Evolutionary conservation across 2,329 filamentous ascomycete genomes (phyloP).

Genomic region (Fusarium sp.): DNA sequence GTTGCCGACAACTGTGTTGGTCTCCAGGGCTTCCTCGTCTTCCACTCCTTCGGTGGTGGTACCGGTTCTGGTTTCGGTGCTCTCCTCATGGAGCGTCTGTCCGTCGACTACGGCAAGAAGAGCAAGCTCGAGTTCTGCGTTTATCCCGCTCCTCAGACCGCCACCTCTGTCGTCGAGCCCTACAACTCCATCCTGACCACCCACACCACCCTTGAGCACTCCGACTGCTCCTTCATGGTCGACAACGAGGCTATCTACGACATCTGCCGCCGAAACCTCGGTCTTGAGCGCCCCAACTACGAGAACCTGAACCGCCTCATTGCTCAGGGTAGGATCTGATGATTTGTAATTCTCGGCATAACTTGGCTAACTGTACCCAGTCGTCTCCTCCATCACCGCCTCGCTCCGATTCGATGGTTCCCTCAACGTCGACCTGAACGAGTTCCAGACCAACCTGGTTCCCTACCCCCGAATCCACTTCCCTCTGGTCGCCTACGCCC

Average conservation of each 20-base stretch:
- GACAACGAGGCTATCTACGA: slow-evolving; percentile 99
- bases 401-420: slow-evolving; percentile 98
- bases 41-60: slow-evolving; percentile 99
- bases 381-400: slow-evolving; percentile 97
- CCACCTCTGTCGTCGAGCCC: slow-evolving; percentile 97
- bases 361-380: slow-evolving; percentile 58
- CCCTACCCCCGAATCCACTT: slow-evolving; percentile 99
- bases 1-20: slow-evolving; percentile 98
- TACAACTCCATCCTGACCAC: slow-evolving; percentile 99
- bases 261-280: slow-evolving; percentile 97
- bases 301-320: slow-evolving; percentile 99
- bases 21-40: slow-evolving; percentile 98
- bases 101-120: slow-evolving; percentile 99
- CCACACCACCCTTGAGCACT: slow-evolving; percentile 99
- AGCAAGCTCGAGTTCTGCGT: slow-evolving; percentile 99
- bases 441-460: slow-evolving; percentile 99
- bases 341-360: neutral
- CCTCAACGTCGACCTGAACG: slow-evolving; percentile 98
- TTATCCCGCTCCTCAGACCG: slow-evolving; percentile 96
- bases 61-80: slow-evolving; percentile 99
- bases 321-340: slow-evolving; percentile 78
- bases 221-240: slow-evolving; percentile 99
- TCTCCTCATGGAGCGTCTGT: slow-evolving; percentile 98
- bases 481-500: slow-evolving; percentile 95
- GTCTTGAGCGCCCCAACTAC: slow-evolving; percentile 96